Base-by-base conservation (phyloP, 768 basidiomycete genomes). In the Mycena rosella region DNA sequence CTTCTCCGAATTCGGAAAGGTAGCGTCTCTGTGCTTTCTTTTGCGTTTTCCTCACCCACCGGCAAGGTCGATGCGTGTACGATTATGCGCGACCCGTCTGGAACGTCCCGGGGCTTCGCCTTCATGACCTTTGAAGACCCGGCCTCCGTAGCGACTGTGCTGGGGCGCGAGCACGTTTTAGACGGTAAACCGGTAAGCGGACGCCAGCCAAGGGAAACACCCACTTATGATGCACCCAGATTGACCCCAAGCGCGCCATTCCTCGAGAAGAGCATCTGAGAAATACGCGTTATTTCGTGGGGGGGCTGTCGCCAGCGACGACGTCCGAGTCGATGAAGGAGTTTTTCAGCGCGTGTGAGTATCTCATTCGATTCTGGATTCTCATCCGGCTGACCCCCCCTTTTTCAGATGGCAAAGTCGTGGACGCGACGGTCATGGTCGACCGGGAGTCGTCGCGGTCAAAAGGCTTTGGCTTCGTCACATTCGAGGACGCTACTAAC, bases 381-480 rank as follows among this genome's bases (percentile, higher is more conserved):
- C 1, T 17, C n/a, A 20, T 29, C 5, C 2, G 9, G 36, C 44
- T 64, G 26, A 60, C 27, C 0, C 27, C n/a, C 27, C 24, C n/a
- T 2, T 24, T 47, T 34, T 18, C 47, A 71, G 70, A 89, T 73
- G 94, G 94, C n/a, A 88, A 87, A 63, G 91, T 95, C 59, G 87
- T 93, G 55, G 94, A 95, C 73, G 88, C 93, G 3, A 94, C 92
- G 4, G 91, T 95, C 57, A 95, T 95, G 94, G 84, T 93, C 64
- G 94, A 95, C 76, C 85, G 91, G 56, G 91, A 94, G 61, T 87
- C 90, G 14, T 86, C 85, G 6, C 83, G 91, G 27, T 91, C 89
- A 34, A 93, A 95, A 77, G 94, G 94, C 1, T 95, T 95, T 71
- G 94, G 93, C 0, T 95, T 95, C 68, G 90, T 95, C 49, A 95